Base-by-base conservation (phyloP, 192 early-diverging fungal species). In the Entomortierella chlamydospora region DNA sequence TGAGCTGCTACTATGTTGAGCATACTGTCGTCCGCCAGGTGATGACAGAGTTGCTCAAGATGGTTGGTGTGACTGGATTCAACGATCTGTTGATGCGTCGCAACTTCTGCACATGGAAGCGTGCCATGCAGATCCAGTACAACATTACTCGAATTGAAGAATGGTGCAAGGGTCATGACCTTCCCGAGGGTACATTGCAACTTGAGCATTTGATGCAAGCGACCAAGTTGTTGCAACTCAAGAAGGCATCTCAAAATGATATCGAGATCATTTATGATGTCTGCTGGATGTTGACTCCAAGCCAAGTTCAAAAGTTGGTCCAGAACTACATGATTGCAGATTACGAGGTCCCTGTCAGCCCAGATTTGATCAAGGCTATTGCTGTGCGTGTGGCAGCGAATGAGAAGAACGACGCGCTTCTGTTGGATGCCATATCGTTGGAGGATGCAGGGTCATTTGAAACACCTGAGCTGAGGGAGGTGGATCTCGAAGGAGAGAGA, bases 221-320 rank as follows among this genome's bases (percentile, higher is more conserved):
- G 11, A 96, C 96, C 58, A 99, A 99, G 87, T 85, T 99, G 28
- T 73, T 99, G 64, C 98, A 98, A 73, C 87, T 99, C 77, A 95
- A 95, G 86, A 97, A 97, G 87, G 94, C 90, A 31, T 84, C 88
- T 18, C 86, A 87, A 0, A 71, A 43, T 30, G 98, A 99, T 71
- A 97, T 99, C 67, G 94, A 98, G 72, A 97, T 94, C 52, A 98
- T 99, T 72, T 99, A 99, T 65, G 97, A 98, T 86, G 97, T 99
- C 28, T 98, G 97, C 84, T 97, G 95, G 88, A 85, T 98, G 73
- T 86, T 99, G 65, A 97, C 96, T 70, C 92, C 95, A 3, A 93
- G 95, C 8, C 98, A 99, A 85, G 96, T 99, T 83, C 96, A 97
- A 84, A 99, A 98, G 88, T 83, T 99, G 31, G 90, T 99, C 22